Evolutionary conservation across 2,329 filamentous ascomycete genomes (phyloP).

Genomic region (Septoria linicola): DNA sequence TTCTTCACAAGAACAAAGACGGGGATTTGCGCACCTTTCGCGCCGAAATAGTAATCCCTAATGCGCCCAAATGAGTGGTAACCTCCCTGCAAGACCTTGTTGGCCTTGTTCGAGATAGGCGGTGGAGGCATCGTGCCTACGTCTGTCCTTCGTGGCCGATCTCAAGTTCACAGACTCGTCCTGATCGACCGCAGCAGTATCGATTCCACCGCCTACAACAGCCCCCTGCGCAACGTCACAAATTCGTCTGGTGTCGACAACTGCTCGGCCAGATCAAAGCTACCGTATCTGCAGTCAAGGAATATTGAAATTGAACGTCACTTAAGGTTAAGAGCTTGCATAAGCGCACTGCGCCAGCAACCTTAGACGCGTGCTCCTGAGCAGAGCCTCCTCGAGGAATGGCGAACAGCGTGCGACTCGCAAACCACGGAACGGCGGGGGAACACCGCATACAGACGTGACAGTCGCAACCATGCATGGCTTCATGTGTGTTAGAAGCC

Average conservation of each 20-base stretch:
- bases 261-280: not conserved
- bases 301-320: not conserved
- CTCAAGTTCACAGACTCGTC: no score
- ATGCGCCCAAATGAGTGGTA: slow-evolving; percentile 17
- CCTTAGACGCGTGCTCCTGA: not conserved
- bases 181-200: not conserved
- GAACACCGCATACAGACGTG: not conserved
- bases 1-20: not conserved
- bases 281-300: not conserved
- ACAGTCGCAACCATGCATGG: slow-evolving; percentile 15
- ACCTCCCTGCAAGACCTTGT: slow-evolving; percentile 16
- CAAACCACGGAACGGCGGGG: not conserved
- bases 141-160: not conserved
- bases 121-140: slow-evolving; percentile 1
- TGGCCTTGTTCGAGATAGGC: slow-evolving; percentile 18
- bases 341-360: slow-evolving; percentile 4
- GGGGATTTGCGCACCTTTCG: slow-evolving; percentile 15
- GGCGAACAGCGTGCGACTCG: not conserved
- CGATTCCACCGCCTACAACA: not conserved
- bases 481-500: slow-evolving; percentile 2
- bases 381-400: not conserved
- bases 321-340: slow-evolving; percentile 10
- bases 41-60: slow-evolving; percentile 20
- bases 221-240: not conserved
- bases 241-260: not conserved